Conservation (phyloP, 805 yeast genomes). For the Ogataea methylovora region DNA sequence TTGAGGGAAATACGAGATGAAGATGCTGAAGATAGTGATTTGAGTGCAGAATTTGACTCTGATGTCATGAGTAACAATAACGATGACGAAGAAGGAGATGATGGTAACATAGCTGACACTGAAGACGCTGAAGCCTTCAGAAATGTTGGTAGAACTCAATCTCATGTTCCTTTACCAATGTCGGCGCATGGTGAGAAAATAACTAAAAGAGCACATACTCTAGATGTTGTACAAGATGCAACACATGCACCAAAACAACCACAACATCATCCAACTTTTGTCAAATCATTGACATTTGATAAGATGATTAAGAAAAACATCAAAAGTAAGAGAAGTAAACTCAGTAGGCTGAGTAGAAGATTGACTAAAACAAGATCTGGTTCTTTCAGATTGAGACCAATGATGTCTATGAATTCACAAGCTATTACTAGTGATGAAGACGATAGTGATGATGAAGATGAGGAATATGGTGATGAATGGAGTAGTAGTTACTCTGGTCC, state of each 20-base stretch:
- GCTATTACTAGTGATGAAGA: conserved; percentile 2
- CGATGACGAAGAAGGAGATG: conserved; percentile 8
- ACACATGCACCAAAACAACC: conserved; percentile 1
- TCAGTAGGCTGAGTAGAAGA: conserved; percentile 18
- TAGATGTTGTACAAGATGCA: conserved; percentile 27
- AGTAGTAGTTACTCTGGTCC: conserved; percentile 15
- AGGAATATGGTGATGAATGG: conserved; percentile 26
- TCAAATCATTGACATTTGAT: conserved; percentile 45
- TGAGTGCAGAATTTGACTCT: conserved; percentile 17
- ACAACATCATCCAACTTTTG: conserved; percentile 7
- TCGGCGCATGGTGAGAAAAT: conserved; percentile 19
- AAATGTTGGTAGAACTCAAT: conserved; percentile 13
- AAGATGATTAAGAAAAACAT: conserved; percentile 26
- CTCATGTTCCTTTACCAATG: conserved; percentile 18
- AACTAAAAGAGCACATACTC: conserved; percentile 39
- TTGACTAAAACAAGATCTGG: conserved; percentile 13
- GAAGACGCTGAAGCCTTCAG: conserved; percentile 9
- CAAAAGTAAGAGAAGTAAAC: conserved; percentile 5
- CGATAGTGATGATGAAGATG: conserved; percentile 3
- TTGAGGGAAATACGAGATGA: conserved; percentile 8
- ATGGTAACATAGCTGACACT: conserved; percentile 5
- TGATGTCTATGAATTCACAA: not conserved
- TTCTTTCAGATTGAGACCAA: conserved; percentile 1
- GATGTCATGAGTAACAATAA: conserved; percentile 12
- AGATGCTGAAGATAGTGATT: conserved; percentile 12